Conservation (phyloP, 441 rosid species). For the Viola pubescens region DNA sequence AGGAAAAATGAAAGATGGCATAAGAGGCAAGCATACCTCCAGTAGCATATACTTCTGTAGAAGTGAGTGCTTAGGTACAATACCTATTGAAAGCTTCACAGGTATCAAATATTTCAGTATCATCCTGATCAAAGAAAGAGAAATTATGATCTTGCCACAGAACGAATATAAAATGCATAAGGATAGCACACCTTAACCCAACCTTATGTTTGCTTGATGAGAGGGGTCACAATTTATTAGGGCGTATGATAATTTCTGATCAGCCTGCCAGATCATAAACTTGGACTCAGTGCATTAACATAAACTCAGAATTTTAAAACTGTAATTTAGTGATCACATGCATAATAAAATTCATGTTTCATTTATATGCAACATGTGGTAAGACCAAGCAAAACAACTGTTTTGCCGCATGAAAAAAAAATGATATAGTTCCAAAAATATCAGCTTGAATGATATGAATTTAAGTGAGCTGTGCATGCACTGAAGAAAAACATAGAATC, state of each 20-base stretch:
- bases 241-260: constrained; percentile 82
- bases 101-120: constrained; percentile 87
- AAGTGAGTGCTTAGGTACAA: constrained; percentile 58
- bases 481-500: too few species aligned
- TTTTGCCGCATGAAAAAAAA: neutral
- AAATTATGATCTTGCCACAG: constrained; percentile 10
- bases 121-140: constrained; percentile 50
- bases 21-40: constrained; percentile 41
- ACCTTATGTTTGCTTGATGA: constrained; percentile 78
- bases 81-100: constrained; percentile 81
- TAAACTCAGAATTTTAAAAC: neutral
- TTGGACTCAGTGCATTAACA: constrained; percentile 6
- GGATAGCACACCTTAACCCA: constrained; percentile 21
- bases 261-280: constrained; percentile 58
- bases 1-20: constrained; percentile 6
- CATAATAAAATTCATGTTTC: neutral
- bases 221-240: constrained; percentile 63
- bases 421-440: neutral
- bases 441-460: neutral
- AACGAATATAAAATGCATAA: constrained; percentile 16
- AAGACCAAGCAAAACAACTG: neutral
- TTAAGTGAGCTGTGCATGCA: too few species aligned
- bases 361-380: neutral
- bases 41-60: constrained; percentile 56
- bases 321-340: neutral